Evolutionary conservation across 2,329 filamentous ascomycete genomes (phyloP), one percentile per base, ranked within the genome.

Genomic region (Madurella mycetomatis): DNA sequence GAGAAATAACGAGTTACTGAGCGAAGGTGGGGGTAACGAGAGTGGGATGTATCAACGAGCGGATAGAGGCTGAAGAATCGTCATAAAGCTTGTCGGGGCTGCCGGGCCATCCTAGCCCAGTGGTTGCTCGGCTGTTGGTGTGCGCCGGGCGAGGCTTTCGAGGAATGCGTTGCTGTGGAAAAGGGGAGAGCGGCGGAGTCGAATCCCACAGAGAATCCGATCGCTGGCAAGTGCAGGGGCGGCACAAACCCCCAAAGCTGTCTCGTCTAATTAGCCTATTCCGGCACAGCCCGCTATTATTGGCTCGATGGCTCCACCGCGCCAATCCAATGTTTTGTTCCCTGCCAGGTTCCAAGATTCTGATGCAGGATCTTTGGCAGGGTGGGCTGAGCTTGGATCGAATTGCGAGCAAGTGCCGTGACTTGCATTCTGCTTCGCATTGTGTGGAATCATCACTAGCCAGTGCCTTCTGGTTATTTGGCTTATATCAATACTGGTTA

Each of bases 201-300:
- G 13, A 15, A 11, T 37, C 11, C 34, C 39, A 19, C 32, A 41
- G 13, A 17, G 25, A 34, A 48, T 51, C 39, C 34, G 11, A 15
- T 37, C 34, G 11, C 34, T 37, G 34, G 11, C 34, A 5, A 5
- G 13, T 12, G 34, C 34, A 3, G 34, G 34, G 4, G 34, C 34
- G 34, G 13, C 13, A 9, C 34, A 34, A 7, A 34, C 9, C 34
- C 9, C 52, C 45, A 53, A 56, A 52, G 51, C 39, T 58, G 61
- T 60, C 57, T 65, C 60, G 58, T 56, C 57, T 51, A 62, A 60
- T 60, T 60, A 59, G 55, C 60, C 61, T 59, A 49, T 47, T 59
- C 31, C 34, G 59, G 63, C 40, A 54, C 39, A 39, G 44, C 30
- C 32, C 34, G 18, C 50, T 49, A 45, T 47, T 42, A 57, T 61